These are phyloP conservation scores for Phyllosticta capitalensis DNA, from an alignment of 2,329 filamentous ascomycete species.

Conservation along the genomic window DNA sequence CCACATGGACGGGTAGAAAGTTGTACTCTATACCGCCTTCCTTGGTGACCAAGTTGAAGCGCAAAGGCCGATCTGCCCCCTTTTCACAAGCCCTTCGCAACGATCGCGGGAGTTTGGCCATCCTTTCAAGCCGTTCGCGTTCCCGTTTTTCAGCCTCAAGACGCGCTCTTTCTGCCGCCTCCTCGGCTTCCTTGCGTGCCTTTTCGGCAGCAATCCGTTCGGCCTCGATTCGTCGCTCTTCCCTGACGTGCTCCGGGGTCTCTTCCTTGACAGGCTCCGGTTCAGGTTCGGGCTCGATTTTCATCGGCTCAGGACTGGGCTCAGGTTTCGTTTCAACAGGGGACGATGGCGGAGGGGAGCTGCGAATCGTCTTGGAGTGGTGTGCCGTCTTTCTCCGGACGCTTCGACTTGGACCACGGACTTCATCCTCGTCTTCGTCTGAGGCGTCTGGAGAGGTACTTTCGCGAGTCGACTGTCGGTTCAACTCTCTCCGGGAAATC, in stretches of 20 bases:
- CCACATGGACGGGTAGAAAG: slow-evolving; percentile 30
- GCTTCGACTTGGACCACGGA: slow-evolving; percentile 15
- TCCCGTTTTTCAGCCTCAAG: slow-evolving; percentile 14
- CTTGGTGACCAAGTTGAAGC: slow-evolving; percentile 25
- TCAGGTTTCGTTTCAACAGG: slow-evolving; percentile 4
- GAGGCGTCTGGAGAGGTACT: slow-evolving; percentile 18
- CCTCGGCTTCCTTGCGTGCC: slow-evolving; percentile 23
- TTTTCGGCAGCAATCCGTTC: slow-evolving; percentile 19
- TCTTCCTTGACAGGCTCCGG: slow-evolving; percentile 9
- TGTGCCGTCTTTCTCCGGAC: slow-evolving; percentile 7
- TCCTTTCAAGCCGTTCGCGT: slow-evolving; percentile 21
- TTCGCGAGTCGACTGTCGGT: slow-evolving; percentile 17
- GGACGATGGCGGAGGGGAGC: slow-evolving; percentile 9
- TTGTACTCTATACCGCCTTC: slow-evolving; percentile 29
- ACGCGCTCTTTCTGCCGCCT: slow-evolving; percentile 8
- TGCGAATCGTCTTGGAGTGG: slow-evolving; percentile 3
- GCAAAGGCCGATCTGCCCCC: slow-evolving; percentile 27
- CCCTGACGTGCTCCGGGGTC: slow-evolving; percentile 4
- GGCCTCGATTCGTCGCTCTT: slow-evolving; percentile 11
- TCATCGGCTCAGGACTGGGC: slow-evolving; percentile 10
- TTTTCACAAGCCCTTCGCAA: slow-evolving; percentile 27
- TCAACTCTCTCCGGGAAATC: slow-evolving; percentile 28
- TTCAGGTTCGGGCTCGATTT: slow-evolving; percentile 20
- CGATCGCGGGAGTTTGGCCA: slow-evolving; percentile 28
- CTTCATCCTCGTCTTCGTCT: slow-evolving; percentile 28